phyloP scores from a whole-genome alignment of 2,329 filamentous ascomycete genomes.

The Plectosphaerella plurivora region DNA sequence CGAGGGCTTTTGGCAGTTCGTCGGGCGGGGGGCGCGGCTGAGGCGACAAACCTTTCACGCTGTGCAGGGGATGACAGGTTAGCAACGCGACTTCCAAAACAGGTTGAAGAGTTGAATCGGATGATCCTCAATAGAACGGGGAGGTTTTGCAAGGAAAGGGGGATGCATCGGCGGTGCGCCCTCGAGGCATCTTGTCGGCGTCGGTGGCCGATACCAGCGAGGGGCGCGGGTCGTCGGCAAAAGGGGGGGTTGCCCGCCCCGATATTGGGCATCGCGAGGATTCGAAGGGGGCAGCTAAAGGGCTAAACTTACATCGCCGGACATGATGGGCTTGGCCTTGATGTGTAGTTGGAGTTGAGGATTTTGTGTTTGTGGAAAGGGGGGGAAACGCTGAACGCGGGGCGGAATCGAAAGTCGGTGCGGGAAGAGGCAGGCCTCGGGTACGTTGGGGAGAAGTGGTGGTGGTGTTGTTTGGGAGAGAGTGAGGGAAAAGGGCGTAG shows the following conservation, averaged over 20 bases:
- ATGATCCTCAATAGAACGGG: neutral
- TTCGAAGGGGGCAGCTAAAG: neutral
- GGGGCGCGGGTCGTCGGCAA: conserved; percentile 2
- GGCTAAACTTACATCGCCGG: conserved; percentile 12
- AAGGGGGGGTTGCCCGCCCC: conserved; percentile 8
- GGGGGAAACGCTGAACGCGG: neutral
- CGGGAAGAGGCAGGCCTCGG: neutral
- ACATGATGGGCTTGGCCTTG: conserved; percentile 11
- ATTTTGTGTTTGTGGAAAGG: neutral
- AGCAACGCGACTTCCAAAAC: conserved; percentile 19
- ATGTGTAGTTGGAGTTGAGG: neutral
- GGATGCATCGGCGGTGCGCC: too few relatives aligned
- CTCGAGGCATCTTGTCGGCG: neutral
- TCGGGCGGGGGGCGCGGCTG: conserved; percentile 2
- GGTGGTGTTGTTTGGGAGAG: neutral
- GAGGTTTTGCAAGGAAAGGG: neutral
- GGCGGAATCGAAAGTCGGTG: neutral
- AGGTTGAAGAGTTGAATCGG: conserved; percentile 1
- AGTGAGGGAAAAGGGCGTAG: neutral
- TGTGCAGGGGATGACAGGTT: conserved; percentile 32
- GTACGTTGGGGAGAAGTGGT: neutral
- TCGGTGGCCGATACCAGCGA: conserved; percentile 5
- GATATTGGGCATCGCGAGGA: conserved; percentile 9
- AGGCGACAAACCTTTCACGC: conserved; percentile 62
- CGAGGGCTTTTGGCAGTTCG: too few relatives aligned